A percentile compares a stretch with the other conserved stretches of the same genome.
Conservation (phyloP, 768 basidiomycete genomes). For the Xerocomus potaroensis region DNA sequence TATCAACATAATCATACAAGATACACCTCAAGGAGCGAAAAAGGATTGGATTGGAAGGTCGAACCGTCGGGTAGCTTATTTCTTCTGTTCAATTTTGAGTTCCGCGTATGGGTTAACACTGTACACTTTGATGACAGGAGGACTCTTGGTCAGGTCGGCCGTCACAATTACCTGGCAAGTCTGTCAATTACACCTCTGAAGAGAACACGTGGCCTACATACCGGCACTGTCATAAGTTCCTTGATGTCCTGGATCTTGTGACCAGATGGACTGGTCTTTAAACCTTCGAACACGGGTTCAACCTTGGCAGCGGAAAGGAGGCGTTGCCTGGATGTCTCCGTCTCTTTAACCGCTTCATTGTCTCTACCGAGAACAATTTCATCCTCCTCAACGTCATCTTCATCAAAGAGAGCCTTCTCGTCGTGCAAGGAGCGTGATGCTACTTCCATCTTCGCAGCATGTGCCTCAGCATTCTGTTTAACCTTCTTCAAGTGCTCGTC, state of each 20-base stretch:
- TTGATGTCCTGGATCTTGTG: slow-evolving; percentile 95
- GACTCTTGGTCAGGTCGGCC: slow-evolving; percentile 92
- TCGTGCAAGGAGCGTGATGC: slow-evolving; percentile 80
- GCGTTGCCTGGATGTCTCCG: slow-evolving; percentile 75
- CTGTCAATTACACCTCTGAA: slow-evolving; percentile 3
- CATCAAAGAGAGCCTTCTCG: slow-evolving; percentile 84
- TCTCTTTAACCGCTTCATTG: slow-evolving; percentile 34
- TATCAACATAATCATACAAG: slow-evolving; percentile 31
- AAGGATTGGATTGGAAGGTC: slow-evolving; percentile 1
- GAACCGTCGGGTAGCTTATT: slow-evolving; percentile 26
- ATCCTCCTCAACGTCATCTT: slow-evolving; percentile 77
- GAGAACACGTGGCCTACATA: slow-evolving; percentile 39
- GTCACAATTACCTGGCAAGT: slow-evolving; percentile 82
- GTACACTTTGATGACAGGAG: slow-evolving; percentile 96
- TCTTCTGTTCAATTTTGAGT: slow-evolving; percentile 34
- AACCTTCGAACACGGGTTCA: slow-evolving; percentile 78
- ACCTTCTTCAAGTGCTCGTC: slow-evolving; percentile 96
- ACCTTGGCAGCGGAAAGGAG: slow-evolving; percentile 70
- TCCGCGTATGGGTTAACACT: slow-evolving; percentile 89
- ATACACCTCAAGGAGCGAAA: slow-evolving; percentile 6
- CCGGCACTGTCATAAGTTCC: slow-evolving; percentile 91
- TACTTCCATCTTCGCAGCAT: slow-evolving; percentile 89
- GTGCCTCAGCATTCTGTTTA: slow-evolving; percentile 87
- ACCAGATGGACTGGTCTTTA: slow-evolving; percentile 66
- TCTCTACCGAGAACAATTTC: slow-evolving; percentile 75